phyloP scores from a whole-genome alignment of 208 protist genomes.

The Trypanosoma brucei region DNA sequence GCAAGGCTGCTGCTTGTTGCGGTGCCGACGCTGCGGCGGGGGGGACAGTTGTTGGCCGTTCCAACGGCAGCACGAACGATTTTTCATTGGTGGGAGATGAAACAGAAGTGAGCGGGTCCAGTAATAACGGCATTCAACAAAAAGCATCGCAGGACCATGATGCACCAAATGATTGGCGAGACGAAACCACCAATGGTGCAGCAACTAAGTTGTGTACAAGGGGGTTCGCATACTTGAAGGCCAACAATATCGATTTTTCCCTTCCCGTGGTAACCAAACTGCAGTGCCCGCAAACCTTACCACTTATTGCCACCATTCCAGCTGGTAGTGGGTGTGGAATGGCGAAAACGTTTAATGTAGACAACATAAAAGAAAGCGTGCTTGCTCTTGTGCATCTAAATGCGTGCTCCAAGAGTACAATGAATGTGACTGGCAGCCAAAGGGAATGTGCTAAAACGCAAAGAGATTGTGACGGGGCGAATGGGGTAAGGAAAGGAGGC shows the following conservation, averaged over 20 bases:
- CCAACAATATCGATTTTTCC: too few relatives aligned
- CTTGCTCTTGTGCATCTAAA: conserved; percentile 67
- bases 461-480: conserved; percentile 11
- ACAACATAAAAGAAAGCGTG: conserved; percentile 34
- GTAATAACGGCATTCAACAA: too few relatives aligned
- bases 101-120: too few relatives aligned
- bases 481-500: conserved; percentile 7
- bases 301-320: conserved; percentile 68
- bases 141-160: too few relatives aligned
- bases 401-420: conserved; percentile 53
- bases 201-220: too few relatives aligned
- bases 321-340: conserved; percentile 83
- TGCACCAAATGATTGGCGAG: too few relatives aligned
- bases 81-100: too few relatives aligned
- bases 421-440: conserved; percentile 48
- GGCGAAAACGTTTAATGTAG: conserved; percentile 66
- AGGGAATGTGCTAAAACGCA: conserved; percentile 22
- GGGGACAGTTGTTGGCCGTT: too few relatives aligned
- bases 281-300: conserved; percentile 18
- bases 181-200: too few relatives aligned
- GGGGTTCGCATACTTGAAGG: too few relatives aligned
- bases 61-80: too few relatives aligned
- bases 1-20: conserved; percentile 29
- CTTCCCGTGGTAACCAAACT: too few relatives aligned
- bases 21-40: background rate